phyloP scores from a whole-genome alignment of 1,284 basidiomycete species.

The Malassezia brasiliensis region DNA sequence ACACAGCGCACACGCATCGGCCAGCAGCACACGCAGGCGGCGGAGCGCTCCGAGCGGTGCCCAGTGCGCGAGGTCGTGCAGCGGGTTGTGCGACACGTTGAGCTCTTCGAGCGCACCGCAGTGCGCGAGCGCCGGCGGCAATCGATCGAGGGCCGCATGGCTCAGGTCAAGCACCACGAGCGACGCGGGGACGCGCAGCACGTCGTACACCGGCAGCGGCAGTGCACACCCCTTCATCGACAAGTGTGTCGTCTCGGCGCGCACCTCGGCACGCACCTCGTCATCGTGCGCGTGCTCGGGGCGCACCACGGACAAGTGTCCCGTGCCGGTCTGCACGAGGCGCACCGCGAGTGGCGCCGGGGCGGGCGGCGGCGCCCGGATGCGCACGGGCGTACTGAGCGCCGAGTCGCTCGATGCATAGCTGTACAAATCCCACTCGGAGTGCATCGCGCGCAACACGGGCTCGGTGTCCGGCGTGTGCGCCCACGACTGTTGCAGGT shows the following conservation, averaged over 20 bases:
- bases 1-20: slow-evolving; percentile 71
- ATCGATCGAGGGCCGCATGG: slow-evolving; percentile 66
- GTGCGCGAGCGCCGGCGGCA: slow-evolving; percentile 67
- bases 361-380: neutral
- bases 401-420: slow-evolving; percentile 1
- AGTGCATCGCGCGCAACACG: neutral
- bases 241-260: slow-evolving; percentile 7
- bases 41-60: slow-evolving; percentile 66
- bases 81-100: slow-evolving; percentile 79
- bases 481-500: neutral
- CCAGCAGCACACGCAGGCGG: slow-evolving; percentile 73
- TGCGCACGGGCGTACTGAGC: slow-evolving; percentile 5
- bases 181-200: slow-evolving; percentile 9
- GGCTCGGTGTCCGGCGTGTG: neutral
- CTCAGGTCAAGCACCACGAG: slow-evolving; percentile 45
- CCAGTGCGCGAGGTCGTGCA: slow-evolving; percentile 62
- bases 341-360: neutral
- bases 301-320: slow-evolving; percentile 1
- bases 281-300: neutral
- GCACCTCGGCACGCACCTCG: neutral
- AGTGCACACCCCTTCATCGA: slow-evolving; percentile 6
- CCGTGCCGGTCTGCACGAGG: neutral
- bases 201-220: neutral
- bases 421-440: slow-evolving; percentile 4
- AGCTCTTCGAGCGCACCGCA: slow-evolving; percentile 81